Percentiles rank a stretch among this genome's conserved stretches.
These are phyloP conservation scores for Omphalotus guepiniiformis DNA, from an alignment of 768 basidiomycete species.

Conservation along the genomic window DNA sequence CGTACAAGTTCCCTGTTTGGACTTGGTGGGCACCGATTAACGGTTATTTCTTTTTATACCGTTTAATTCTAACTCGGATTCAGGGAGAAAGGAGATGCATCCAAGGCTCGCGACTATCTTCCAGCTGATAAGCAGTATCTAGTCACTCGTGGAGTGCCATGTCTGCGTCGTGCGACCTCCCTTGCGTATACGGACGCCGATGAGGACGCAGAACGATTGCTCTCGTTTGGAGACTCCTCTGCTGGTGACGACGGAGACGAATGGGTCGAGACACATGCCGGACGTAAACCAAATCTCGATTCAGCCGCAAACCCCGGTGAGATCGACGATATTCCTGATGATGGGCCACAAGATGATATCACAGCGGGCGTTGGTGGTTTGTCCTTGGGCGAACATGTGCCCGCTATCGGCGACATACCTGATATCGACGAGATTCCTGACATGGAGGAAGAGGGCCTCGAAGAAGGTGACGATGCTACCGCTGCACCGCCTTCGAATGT, in stretches of 20 bases:
- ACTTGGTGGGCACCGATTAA: slow-evolving; percentile 60
- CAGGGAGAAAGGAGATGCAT: slow-evolving; percentile 91
- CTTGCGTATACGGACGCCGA: slow-evolving; percentile 93
- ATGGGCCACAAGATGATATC: slow-evolving; percentile 46
- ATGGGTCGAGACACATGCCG: slow-evolving; percentile 98
- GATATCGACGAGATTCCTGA: slow-evolving; percentile 98
- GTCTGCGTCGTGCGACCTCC: slow-evolving; percentile 88
- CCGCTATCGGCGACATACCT: slow-evolving; percentile 58
- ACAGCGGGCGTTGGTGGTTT: slow-evolving; percentile 43
- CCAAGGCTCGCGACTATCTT: slow-evolving; percentile 87
- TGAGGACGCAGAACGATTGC: slow-evolving; percentile 91
- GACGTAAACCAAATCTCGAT: slow-evolving; percentile 52
- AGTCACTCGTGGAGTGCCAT: slow-evolving; percentile 93
- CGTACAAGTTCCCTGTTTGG: slow-evolving; percentile 99
- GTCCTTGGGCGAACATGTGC: slow-evolving; percentile 32
- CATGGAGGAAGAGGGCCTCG: slow-evolving; percentile 95
- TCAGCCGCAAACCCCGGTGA: slow-evolving; percentile 54
- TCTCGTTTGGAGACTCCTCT: slow-evolving; percentile 72
- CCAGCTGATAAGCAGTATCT: slow-evolving; percentile 96
- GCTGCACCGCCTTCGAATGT: slow-evolving; percentile 51
- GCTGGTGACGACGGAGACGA: slow-evolving; percentile 69
- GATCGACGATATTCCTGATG: slow-evolving; percentile 89
- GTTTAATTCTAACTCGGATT: slow-evolving; percentile 9
- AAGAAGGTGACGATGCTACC: slow-evolving; percentile 84
- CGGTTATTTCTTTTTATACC: slow-evolving; percentile 3